phyloP scores from a whole-genome alignment of 2,329 filamentous ascomycete species.

The Diaporthe vexans region DNA sequence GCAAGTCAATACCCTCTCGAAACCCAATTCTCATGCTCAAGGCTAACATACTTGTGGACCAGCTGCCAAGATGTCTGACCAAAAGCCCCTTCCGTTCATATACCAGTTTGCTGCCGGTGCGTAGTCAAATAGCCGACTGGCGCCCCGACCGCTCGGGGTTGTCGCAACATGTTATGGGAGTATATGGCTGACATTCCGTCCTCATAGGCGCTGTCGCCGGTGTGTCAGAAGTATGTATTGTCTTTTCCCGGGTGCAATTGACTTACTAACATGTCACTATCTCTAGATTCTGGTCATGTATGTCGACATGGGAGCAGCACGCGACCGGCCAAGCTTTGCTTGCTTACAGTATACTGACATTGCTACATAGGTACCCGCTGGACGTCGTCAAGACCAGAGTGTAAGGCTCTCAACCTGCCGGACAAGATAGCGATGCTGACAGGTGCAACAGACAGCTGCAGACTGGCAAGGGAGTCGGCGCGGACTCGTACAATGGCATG shows the following conservation, averaged over 20 bases:
- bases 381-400: conserved; percentile 99
- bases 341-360: conserved; percentile 40
- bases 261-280: conserved; percentile 44
- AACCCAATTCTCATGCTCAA: neutral
- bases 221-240: conserved; percentile 87
- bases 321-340: conserved; percentile 42
- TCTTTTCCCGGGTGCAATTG: conserved; percentile 41
- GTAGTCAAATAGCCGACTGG: conserved; percentile 51
- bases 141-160: conserved; percentile 7
- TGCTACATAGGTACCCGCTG: conserved; percentile 85
- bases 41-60: neutral
- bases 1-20: conserved; percentile 7
- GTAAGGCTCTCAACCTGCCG: conserved; percentile 65
- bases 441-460: conserved; percentile 80
- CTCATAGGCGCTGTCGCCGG: conserved; percentile 87
- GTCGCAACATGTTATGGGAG: conserved; percentile 43
- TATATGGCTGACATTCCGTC: conserved; percentile 47
- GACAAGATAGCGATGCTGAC: conserved; percentile 33
- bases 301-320: conserved; percentile 49
- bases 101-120: conserved; percentile 96
- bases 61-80: conserved; percentile 69
- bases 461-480: conserved; percentile 78
- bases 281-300: conserved; percentile 89
- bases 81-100: conserved; percentile 87
- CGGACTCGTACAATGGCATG: conserved; percentile 96